Evolutionary conservation across 176 grass and related monocot genomes (phyloP).

Genomic region (Avena eriantha): DNA sequence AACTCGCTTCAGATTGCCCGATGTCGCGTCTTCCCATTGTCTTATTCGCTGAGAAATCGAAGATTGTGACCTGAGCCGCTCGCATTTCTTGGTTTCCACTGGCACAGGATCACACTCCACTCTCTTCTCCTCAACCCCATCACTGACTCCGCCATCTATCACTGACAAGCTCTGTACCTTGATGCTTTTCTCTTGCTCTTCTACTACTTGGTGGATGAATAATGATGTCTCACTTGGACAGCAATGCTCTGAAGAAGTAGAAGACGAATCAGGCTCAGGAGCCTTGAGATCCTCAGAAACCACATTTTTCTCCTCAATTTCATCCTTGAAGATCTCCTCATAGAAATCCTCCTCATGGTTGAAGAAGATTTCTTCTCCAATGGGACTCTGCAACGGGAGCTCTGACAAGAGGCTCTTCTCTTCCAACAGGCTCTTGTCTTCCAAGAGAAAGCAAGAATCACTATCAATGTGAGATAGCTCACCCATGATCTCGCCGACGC

Average conservation of each 20-base stretch:
- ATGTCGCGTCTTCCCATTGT: constrained; percentile 45
- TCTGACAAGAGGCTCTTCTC: constrained; percentile 3
- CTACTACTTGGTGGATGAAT: constrained; percentile 1
- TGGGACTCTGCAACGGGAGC: neutral
- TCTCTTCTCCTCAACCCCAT: constrained; percentile 40
- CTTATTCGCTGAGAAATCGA: constrained; percentile 41
- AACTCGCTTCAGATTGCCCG: constrained; percentile 28
- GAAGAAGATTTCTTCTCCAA: neutral
- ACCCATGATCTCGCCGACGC: constrained; percentile 53
- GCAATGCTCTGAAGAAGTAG: neutral
- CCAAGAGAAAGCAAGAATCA: constrained; percentile 34
- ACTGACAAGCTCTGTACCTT: constrained; percentile 4
- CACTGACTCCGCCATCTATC: neutral
- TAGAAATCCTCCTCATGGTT: neutral
- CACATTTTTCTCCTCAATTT: constrained; percentile 49
- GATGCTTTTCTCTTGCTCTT: constrained; percentile 24
- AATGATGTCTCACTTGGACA: neutral
- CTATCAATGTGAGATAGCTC: constrained; percentile 39
- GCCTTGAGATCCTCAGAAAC: constrained; percentile 39
- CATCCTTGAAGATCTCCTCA: constrained; percentile 6
- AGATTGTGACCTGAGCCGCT: neutral
- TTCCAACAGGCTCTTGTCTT: neutral
- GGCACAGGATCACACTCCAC: constrained; percentile 46
- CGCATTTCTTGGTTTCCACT: constrained; percentile 42
- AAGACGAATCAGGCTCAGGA: neutral